Evolutionary conservation across 1,139 yeast species (phyloP).

Genomic region (Scheffersomyces cryptocercus): DNA sequence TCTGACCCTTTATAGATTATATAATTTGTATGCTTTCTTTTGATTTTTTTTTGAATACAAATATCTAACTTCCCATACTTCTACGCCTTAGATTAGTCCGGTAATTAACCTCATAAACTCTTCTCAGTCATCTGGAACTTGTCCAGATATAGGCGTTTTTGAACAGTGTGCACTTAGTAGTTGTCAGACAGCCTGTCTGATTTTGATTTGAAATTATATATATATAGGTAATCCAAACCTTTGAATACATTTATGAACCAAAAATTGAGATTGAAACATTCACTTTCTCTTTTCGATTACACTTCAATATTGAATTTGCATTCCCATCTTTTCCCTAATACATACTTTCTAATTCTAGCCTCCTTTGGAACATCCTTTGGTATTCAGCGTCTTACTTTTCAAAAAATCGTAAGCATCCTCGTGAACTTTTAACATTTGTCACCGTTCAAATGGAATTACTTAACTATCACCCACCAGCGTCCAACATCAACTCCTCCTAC

Average conservation of each 20-base stretch:
- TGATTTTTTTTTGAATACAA: slow-evolving; percentile 5
- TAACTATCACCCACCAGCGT: slow-evolving; percentile 5
- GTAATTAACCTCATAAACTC: neutral
- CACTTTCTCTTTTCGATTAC: too few species aligned
- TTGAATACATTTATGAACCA: too few species aligned
- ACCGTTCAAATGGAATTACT: slow-evolving; percentile 9
- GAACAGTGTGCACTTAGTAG: neutral
- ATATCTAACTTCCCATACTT: slow-evolving; percentile 12
- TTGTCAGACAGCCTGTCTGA: too few species aligned
- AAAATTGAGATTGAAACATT: too few species aligned
- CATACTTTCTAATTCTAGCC: neutral
- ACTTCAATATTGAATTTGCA: neutral
- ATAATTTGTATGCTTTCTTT: neutral
- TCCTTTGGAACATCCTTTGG: slow-evolving; percentile 1
- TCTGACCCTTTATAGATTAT: neutral
- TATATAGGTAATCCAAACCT: too few species aligned
- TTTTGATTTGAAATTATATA: too few species aligned
- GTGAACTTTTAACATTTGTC: too few species aligned
- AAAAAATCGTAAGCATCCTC: too few species aligned
- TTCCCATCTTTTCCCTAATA: neutral
- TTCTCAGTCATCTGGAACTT: neutral
- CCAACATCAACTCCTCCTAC: slow-evolving; percentile 1
- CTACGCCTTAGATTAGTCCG: slow-evolving; percentile 7
- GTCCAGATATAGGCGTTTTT: neutral
- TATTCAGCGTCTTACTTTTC: too few species aligned